These are phyloP conservation scores for Amoebophrya sp. DNA, from an alignment of 169 alveolate genomes.

Conservation along the genomic window DNA sequence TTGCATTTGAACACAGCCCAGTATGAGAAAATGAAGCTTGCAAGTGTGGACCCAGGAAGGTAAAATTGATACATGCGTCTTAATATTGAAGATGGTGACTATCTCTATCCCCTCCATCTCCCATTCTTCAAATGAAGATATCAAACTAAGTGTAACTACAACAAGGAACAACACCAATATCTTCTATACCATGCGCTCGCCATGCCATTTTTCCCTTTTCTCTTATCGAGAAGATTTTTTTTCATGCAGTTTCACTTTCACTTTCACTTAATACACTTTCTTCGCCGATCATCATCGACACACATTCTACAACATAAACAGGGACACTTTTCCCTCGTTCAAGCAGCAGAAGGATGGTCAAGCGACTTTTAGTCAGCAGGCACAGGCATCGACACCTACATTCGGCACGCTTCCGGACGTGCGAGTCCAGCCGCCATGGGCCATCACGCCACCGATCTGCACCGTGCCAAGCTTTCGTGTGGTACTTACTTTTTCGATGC, in stretches of 20 bases:
- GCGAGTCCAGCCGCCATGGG: constrained; percentile 22
- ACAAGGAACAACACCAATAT: too few species aligned
- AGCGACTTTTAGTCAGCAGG: not conserved
- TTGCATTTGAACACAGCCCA: not conserved
- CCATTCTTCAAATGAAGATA: too few species aligned
- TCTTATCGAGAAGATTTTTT: too few species aligned
- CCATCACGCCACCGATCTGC: not conserved
- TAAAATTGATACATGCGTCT: not conserved
- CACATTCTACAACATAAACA: not conserved
- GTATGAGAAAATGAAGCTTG: not conserved
- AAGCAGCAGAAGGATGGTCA: constrained; percentile 14
- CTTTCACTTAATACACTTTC: too few species aligned
- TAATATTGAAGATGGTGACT: not conserved
- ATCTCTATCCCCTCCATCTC: not conserved
- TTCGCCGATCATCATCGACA: not conserved
- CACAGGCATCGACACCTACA: not conserved
- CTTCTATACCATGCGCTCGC: too few species aligned
- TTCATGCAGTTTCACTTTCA: too few species aligned
- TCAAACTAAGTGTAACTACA: too few species aligned
- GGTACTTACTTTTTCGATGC: not conserved
- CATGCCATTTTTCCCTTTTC: too few species aligned
- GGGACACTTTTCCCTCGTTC: not conserved
- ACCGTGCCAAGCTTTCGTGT: not conserved
- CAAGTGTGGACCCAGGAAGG: not conserved
- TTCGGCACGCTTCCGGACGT: constrained; percentile 2